These are phyloP conservation scores for Zygosaccharomyces pseudobailii DNA, from an alignment of 1,139 yeast genomes.

Conservation along the genomic window DNA sequence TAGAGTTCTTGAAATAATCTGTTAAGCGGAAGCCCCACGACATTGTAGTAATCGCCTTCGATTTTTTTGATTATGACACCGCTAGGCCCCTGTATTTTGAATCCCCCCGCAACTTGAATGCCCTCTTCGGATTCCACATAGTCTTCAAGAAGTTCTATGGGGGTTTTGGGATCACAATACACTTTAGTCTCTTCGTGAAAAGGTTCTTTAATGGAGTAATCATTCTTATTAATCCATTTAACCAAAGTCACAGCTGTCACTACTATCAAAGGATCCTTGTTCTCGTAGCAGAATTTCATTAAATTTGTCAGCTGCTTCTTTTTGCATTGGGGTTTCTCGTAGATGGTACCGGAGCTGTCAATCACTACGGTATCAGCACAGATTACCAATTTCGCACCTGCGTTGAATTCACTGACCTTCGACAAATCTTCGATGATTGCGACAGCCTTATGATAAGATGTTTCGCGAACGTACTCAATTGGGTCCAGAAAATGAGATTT, in stretches of 20 bases:
- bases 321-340: conserved; percentile 69
- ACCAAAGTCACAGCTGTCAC: conserved; percentile 58
- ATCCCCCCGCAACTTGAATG: conserved; percentile 84
- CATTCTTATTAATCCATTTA: conserved; percentile 14
- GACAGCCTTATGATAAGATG: conserved; percentile 61
- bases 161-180: conserved; percentile 43
- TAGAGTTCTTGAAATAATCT: conserved; percentile 40
- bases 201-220: conserved; percentile 20
- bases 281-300: conserved; percentile 41
- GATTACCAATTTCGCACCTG: conserved; percentile 37
- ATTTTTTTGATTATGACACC: conserved; percentile 58
- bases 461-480: conserved; percentile 58
- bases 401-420: conserved; percentile 4
- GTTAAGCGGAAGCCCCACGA: conserved; percentile 82
- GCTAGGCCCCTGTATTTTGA: conserved; percentile 73
- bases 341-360: conserved; percentile 52
- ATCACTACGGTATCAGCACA: conserved; percentile 84
- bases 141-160: conserved; percentile 49
- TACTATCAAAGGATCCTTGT: conserved; percentile 44
- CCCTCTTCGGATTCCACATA: conserved; percentile 78
- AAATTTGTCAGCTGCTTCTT: conserved; percentile 49
- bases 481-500: conserved; percentile 41
- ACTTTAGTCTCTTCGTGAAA: conserved; percentile 45
- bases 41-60: conserved; percentile 78
- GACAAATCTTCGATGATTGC: conserved; percentile 49